phyloP scores from a whole-genome alignment of 805 yeast species.

The Saturnispora galanensis region DNA sequence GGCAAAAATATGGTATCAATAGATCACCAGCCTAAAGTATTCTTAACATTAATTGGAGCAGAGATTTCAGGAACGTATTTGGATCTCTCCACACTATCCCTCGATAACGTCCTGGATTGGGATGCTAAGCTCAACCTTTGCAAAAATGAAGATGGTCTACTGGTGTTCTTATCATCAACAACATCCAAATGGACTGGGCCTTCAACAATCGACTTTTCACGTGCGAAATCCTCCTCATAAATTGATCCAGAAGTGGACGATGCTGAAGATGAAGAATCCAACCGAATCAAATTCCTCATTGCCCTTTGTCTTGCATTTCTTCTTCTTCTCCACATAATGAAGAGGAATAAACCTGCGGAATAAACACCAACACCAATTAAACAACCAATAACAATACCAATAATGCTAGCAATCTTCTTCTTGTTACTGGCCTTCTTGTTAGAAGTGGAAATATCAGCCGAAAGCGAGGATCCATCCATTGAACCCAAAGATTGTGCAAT shows the following conservation, averaged over 20 bases:
- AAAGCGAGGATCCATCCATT: conserved; percentile 17
- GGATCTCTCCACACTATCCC: no score
- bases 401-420: conserved; percentile 32
- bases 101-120: no score
- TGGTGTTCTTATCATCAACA: conserved; percentile 1
- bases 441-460: conserved; percentile 10
- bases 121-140: conserved; percentile 10
- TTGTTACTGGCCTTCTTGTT: conserved; percentile 6
- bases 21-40: conserved; percentile 59
- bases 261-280: conserved; percentile 4
- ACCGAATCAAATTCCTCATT: conserved; percentile 2
- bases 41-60: conserved; percentile 59
- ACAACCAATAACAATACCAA: conserved; percentile 74
- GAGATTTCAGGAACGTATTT: conserved; percentile 41
- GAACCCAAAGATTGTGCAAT: conserved; percentile 19
- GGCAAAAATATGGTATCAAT: neutral
- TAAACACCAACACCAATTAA: conserved; percentile 66
- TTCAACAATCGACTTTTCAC: neutral
- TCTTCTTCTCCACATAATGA: conserved; percentile 7
- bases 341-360: conserved; percentile 11
- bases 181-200: conserved; percentile 11
- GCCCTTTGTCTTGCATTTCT: conserved; percentile 6
- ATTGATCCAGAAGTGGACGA: neutral
- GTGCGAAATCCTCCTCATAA: neutral
- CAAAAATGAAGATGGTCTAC: conserved; percentile 9